Evolutionary conservation across 2,329 filamentous ascomycete species (phyloP), one percentile per base, ranked within the genome.

Genomic region (Aspergillus fructus): DNA sequence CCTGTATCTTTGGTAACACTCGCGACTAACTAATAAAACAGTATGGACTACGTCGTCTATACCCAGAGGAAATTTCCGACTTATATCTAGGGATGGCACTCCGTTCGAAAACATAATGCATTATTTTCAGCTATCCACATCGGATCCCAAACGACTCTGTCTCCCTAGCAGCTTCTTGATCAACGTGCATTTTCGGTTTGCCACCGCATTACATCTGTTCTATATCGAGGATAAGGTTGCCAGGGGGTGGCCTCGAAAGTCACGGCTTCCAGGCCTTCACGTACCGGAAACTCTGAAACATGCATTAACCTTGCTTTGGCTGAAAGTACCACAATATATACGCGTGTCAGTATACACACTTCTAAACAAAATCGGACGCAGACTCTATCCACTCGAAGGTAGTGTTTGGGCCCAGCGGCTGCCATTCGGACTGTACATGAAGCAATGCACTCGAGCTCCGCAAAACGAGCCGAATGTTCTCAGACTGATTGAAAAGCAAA

Each of bases 371-470:
- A 13, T 51, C 2, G 53, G 53, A 11, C 39, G 40, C 2, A 13
- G 37, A 3, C n/a, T 51, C 11, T 50, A 50, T 8, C 46, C 46
- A 0, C 17, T 30, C 0, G 53, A 45, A n/a, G 33, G 34, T 1
- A n/a, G 11, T 2, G n/a, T 33, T 7, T 53, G 43, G 50, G 45
- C 49, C 3, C 52, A 55, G 9, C 47, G 51, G 2, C n/a, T 58
- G 1, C 56, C 56, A 1, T 54, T 58, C 46, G 56, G 51, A 2
- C 12, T 58, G 5, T 42, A 50, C 24, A 24, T 58, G 13, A 58
- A 58, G 8, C 15, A 41, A 8, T 58, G 51, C 23, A 33, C 11
- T 1, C 19, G 42, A 4, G 34, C 56, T 9, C 51, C 50, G 1
- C 2, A 42, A 11, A 58, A 46, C 12, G 56, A 58, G 21, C 39